Percentiles rank a stretch among this genome's conserved stretches.
Conservation (phyloP, 164 flowering plant species). For the Umbellularia californica region DNA sequence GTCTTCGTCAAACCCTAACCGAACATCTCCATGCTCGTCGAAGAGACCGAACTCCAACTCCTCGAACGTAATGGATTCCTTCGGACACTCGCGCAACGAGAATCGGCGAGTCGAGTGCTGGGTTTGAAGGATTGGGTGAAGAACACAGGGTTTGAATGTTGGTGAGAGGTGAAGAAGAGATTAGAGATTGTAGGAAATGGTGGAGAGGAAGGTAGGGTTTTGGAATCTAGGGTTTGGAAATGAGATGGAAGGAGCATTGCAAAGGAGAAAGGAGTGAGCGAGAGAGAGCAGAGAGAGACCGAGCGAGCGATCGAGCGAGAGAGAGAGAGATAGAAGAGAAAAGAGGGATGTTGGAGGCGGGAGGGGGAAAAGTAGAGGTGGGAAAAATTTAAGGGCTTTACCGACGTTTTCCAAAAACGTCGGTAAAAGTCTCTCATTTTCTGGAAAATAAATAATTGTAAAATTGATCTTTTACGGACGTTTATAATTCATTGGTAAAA, state of each 20-base stretch:
- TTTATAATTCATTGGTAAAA: too few species aligned
- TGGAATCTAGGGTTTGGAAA: constrained; percentile 7
- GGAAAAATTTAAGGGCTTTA: too few species aligned
- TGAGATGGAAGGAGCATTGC: constrained; percentile 33
- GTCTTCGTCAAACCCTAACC: constrained; percentile 12
- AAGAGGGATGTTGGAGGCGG: too few species aligned
- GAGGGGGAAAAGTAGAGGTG: too few species aligned
- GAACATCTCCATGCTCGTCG: constrained; percentile 10
- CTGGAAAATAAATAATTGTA: too few species aligned
- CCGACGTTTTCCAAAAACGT: too few species aligned
- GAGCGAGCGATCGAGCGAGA: too few species aligned
- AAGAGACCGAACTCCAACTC: constrained; percentile 23
- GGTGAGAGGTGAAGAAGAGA: neutral
- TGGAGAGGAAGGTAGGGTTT: constrained; percentile 5
- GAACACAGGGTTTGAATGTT: neutral
- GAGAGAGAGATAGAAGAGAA: too few species aligned
- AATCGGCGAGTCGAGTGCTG: constrained; percentile 9
- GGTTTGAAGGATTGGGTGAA: constrained; percentile 2
- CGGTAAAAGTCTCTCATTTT: too few species aligned
- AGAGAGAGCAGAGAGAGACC: too few species aligned
- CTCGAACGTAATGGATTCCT: constrained; percentile 1
- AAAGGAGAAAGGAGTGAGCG: too few species aligned
- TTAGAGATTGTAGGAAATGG: constrained; percentile 6
- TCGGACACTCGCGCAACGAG: neutral
- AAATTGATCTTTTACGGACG: too few species aligned